Percentiles rank a stretch among this genome's conserved stretches.
phyloP scores from a whole-genome alignment of 2,329 filamentous ascomycete species.

The Acrocalymma vagum region DNA sequence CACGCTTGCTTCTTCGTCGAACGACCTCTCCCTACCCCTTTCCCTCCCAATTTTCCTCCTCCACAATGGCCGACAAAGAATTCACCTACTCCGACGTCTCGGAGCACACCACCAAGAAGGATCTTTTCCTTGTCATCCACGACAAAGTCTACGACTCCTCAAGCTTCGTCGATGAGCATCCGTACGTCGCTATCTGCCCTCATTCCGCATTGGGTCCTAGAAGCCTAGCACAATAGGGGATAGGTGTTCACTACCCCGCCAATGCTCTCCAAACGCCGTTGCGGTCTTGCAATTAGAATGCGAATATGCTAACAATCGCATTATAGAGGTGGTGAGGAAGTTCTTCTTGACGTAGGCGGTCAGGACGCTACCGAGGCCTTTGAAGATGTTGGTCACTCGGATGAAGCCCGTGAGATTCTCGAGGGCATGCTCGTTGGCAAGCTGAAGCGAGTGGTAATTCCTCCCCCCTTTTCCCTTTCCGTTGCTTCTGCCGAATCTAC shows the following conservation, averaged over 20 bases:
- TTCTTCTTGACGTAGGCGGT: conserved; percentile 92
- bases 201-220: too few relatives aligned
- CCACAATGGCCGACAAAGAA: conserved; percentile 48
- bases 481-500: conserved; percentile 1
- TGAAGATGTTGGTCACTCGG: conserved; percentile 98
- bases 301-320: conserved; percentile 16
- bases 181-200: conserved; percentile 62
- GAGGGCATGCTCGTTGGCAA: conserved; percentile 56
- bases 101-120: conserved; percentile 74
- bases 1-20: too few relatives aligned
- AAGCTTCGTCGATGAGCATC: conserved; percentile 96
- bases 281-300: conserved; percentile 1
- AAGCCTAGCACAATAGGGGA: neutral
- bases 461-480: conserved; percentile 1
- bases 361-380: conserved; percentile 98
- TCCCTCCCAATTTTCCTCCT: too few relatives aligned
- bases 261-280: conserved; percentile 2
- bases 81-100: conserved; percentile 52
- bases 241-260: too few relatives aligned
- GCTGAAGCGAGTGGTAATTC: conserved; percentile 46
- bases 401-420: conserved; percentile 96
- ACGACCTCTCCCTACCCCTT: too few relatives aligned
- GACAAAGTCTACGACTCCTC: conserved; percentile 94
- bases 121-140: conserved; percentile 89
- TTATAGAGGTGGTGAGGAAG: conserved; percentile 93